phyloP scores from a whole-genome alignment of 805 yeast species.

The Peterozyma toletana region DNA sequence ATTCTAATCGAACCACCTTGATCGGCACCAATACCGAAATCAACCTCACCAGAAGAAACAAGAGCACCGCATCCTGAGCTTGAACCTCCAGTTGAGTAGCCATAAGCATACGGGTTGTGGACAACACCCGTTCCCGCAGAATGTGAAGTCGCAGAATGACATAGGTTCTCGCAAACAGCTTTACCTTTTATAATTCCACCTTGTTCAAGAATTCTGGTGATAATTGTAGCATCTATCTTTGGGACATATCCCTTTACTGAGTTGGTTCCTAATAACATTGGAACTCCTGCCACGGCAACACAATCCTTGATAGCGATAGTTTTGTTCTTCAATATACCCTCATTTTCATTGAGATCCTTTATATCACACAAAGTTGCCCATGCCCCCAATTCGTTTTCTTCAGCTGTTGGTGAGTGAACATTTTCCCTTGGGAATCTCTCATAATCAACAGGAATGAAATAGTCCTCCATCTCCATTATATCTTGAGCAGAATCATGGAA shows the following conservation, averaged over 20 bases:
- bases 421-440: conserved; percentile 24
- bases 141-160: conserved; percentile 24
- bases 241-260: conserved; percentile 25
- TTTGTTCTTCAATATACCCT: conserved; percentile 17
- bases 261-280: conserved; percentile 28
- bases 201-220: conserved; percentile 24
- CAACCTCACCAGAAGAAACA: conserved; percentile 39
- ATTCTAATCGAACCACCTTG: conserved; percentile 43
- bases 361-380: conserved; percentile 16
- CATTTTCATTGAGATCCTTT: too few relatives aligned
- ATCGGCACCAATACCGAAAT: conserved; percentile 20
- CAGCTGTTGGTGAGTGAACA: conserved; percentile 15
- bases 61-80: conserved; percentile 36
- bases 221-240: conserved; percentile 27
- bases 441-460: conserved; percentile 19
- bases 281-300: conserved; percentile 26
- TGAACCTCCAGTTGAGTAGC: conserved; percentile 33
- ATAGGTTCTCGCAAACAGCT: conserved; percentile 29
- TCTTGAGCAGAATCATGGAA: conserved; percentile 14
- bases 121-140: conserved; percentile 34
- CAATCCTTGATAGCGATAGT: conserved; percentile 27
- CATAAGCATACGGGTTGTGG: conserved; percentile 32
- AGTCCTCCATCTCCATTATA: conserved; percentile 19
- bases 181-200: conserved; percentile 27
- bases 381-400: conserved; percentile 22